Conservation (phyloP, 78 protist species). For the slime mould (Dictyostelium discoideum) region DNA sequence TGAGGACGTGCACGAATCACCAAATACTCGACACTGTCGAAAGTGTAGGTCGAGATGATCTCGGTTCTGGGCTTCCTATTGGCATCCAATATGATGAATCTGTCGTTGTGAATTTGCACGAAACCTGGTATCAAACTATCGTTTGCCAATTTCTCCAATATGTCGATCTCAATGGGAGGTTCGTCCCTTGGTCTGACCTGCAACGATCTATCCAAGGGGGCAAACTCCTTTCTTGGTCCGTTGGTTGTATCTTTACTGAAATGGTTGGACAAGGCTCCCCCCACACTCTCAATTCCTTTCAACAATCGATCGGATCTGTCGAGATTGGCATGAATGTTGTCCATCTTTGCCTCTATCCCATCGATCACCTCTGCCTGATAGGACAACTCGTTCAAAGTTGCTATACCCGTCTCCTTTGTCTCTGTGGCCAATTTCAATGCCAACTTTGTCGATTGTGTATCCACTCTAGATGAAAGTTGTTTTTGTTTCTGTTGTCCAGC, state of each 20-base stretch:
- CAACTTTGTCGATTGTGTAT: constrained; percentile 54
- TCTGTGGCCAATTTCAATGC: constrained; percentile 63
- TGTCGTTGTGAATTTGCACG: constrained; percentile 33
- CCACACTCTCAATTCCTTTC: constrained; percentile 62
- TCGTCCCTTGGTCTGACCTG: constrained; percentile 54
- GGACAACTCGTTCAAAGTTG: constrained; percentile 34
- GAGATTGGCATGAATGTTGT: constrained; percentile 55
- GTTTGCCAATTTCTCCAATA: constrained; percentile 56
- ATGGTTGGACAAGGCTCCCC: constrained; percentile 49
- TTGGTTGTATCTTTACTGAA: constrained; percentile 9
- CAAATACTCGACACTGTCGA: constrained; percentile 1
- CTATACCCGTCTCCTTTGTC: constrained; percentile 57
- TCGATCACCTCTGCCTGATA: constrained; percentile 70
- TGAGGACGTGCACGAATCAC: constrained; percentile 67
- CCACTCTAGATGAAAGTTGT: constrained; percentile 34
- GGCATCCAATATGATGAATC: constrained; percentile 42
- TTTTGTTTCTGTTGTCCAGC: constrained; percentile 20
- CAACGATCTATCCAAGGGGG: constrained; percentile 31
- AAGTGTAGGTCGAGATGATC: neutral
- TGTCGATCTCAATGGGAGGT: constrained; percentile 62
- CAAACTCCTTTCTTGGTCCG: neutral
- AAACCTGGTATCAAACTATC: constrained; percentile 45
- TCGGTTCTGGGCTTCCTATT: constrained; percentile 39
- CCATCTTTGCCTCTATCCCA: constrained; percentile 53
- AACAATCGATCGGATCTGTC: constrained; percentile 47